Percentiles rank a stretch among this genome's conserved stretches.
phyloP scores from a whole-genome alignment of 1,284 basidiomycete genomes.

The Trametes hirsuta region DNA sequence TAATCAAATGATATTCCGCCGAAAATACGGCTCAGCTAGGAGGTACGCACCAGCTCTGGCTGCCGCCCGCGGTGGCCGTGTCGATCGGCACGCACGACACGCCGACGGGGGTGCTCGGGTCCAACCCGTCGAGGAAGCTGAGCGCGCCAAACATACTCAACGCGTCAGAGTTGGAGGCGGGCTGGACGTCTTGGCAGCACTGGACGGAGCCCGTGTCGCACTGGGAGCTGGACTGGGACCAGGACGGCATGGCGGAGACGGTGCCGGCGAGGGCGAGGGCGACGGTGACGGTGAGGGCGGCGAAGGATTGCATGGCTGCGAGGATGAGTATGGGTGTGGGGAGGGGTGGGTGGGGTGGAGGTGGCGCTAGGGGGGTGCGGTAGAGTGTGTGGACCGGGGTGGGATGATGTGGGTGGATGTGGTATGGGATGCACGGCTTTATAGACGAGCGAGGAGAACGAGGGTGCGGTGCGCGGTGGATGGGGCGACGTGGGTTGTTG shows the following conservation, averaged over 20 bases:
- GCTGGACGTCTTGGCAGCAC: slow-evolving; percentile 28
- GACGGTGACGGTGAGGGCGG: slow-evolving; percentile 8
- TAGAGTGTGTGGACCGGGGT: not conserved
- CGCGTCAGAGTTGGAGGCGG: slow-evolving; percentile 5
- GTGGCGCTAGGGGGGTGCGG: not conserved
- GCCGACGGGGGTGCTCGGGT: slow-evolving; percentile 27
- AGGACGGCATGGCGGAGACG: slow-evolving; percentile 11
- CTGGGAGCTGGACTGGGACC: slow-evolving; percentile 3
- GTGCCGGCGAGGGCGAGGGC: slow-evolving; percentile 8
- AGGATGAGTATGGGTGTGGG: not conserved
- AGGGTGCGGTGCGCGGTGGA: no score
- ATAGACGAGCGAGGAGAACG: no score
- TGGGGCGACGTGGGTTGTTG: no score
- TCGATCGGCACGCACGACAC: slow-evolving; percentile 32
- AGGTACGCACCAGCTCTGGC: slow-evolving; percentile 25
- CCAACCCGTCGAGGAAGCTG: slow-evolving; percentile 23
- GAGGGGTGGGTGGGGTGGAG: not conserved
- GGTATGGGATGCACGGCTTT: not conserved
- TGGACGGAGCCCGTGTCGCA: slow-evolving; percentile 25
- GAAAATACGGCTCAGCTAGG: no score
- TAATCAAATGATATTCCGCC: not conserved
- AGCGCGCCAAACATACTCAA: slow-evolving; percentile 23
- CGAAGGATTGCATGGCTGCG: slow-evolving; percentile 16
- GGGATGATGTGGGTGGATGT: not conserved
- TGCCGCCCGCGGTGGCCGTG: slow-evolving; percentile 23